Conservation (phyloP, 78 protist genomes). For the Dictyostelium firmibasis region DNA sequence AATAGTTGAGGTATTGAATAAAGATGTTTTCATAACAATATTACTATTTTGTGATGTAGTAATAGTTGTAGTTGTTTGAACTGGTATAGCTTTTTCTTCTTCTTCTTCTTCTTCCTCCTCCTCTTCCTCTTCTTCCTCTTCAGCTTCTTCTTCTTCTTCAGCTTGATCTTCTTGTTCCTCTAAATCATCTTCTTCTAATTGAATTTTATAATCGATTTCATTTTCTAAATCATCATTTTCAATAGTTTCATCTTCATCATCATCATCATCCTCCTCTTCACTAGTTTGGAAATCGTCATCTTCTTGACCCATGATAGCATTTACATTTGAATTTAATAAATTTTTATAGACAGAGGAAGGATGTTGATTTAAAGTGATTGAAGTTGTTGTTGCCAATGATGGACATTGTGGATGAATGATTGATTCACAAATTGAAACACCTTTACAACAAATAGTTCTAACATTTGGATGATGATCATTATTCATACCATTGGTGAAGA, state of each 20-base stretch:
- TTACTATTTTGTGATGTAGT: background rate
- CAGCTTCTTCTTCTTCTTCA: background rate
- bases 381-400: conserved; percentile 1
- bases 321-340: background rate
- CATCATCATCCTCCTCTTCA: background rate
- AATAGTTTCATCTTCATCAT: background rate
- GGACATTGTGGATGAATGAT: conserved; percentile 73
- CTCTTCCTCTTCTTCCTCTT: background rate
- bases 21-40: background rate
- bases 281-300: background rate
- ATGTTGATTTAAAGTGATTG: background rate
- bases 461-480: conserved; percentile 26
- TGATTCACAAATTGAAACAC: conserved; percentile 36
- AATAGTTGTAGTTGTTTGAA: background rate
- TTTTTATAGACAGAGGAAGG: background rate
- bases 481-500: conserved; percentile 21
- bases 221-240: background rate
- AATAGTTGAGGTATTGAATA: background rate
- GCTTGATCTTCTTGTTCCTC: background rate
- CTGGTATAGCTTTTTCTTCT: background rate
- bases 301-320: background rate
- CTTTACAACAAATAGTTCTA: conserved; percentile 18
- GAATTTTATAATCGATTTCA: background rate
- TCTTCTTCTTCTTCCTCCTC: background rate
- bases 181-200: background rate